Base-by-base conservation (phyloP, 2,329 filamentous ascomycete genomes). In the Ampelomyces quisqualis region DNA sequence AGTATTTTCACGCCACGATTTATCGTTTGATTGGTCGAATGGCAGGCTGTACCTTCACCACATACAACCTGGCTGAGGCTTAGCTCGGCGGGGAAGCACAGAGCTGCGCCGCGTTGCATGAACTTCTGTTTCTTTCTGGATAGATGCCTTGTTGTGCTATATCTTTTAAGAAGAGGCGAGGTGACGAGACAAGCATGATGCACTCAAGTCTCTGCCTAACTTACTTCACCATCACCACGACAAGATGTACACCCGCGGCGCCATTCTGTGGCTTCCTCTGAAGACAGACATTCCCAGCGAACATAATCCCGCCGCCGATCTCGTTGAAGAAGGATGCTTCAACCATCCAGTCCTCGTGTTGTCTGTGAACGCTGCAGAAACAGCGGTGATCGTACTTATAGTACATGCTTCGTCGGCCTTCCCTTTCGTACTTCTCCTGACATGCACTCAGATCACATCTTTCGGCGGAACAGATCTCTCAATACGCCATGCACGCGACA, bases 311-410 rank as follows among this genome's bases (percentile, higher is more conserved):
- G 31, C 11, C n/a, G 13, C 30, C 11, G 9, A 34, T 17, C n/a
- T 14, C 2, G 22, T 34, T 10, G 38, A 40, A 7, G 24, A 34
- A 4, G 38, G 38, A 9, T 40, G 31, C 31, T 40, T 40, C 38
- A 29, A 34, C 11, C 38, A 40, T 28, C 38, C 38, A 15, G 38
- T 35, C 13, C 24, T 40, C 11, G 15, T 40, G 7, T 18, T 40
- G 11, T 22, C 29, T 11, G 15, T 28, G 7, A 20, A 40, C 14
- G 13, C 15, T 21, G 19, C 30, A 21, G 11, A 13, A 3, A 18
- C 15, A 5, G 38, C 34, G 24, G 38, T 24, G 11, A 10, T 34
- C 9, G 18, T 40, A 7, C 19, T 40, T 7, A 40, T 35, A 15
- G 38, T 40, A 9, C 5, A 31, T 40, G 3, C 5, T 8, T 15